Evolutionary conservation across 1,139 yeast species (phyloP).

Genomic region (Scheffersomyces illinoinensis): DNA sequence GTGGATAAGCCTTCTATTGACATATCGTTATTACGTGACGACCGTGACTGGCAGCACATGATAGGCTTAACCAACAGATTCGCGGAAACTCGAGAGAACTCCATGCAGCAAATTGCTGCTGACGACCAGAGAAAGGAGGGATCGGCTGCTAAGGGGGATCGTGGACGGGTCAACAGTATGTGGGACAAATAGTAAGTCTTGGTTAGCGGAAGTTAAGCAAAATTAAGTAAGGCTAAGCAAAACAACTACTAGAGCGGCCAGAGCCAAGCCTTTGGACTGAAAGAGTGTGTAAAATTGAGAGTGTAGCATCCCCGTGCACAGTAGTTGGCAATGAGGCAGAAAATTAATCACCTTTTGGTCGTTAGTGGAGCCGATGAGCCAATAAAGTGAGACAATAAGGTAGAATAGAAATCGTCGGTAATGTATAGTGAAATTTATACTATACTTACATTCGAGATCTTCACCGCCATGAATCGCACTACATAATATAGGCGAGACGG

Average conservation of each 20-base stretch:
- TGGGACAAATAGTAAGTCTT: background rate
- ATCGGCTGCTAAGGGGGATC: background rate
- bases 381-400: background rate
- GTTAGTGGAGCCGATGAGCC: background rate
- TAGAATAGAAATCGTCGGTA: no score
- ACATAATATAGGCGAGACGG: background rate
- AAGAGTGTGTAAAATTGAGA: background rate
- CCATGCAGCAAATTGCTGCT: background rate
- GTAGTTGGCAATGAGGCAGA: background rate
- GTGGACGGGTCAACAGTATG: background rate
- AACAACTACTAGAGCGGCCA: background rate
- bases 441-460: background rate
- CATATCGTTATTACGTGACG: background rate
- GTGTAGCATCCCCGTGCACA: background rate
- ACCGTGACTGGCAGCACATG: background rate
- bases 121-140: background rate
- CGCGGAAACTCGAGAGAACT: background rate
- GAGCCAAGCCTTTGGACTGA: background rate
- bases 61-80: background rate
- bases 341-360: background rate
- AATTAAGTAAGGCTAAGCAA: background rate
- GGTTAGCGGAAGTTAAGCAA: background rate
- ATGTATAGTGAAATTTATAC: background rate
- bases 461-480: background rate
- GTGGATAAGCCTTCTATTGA: background rate